Conservation (phyloP, 345 rosid species). For the Aquilaria malaccensis region DNA sequence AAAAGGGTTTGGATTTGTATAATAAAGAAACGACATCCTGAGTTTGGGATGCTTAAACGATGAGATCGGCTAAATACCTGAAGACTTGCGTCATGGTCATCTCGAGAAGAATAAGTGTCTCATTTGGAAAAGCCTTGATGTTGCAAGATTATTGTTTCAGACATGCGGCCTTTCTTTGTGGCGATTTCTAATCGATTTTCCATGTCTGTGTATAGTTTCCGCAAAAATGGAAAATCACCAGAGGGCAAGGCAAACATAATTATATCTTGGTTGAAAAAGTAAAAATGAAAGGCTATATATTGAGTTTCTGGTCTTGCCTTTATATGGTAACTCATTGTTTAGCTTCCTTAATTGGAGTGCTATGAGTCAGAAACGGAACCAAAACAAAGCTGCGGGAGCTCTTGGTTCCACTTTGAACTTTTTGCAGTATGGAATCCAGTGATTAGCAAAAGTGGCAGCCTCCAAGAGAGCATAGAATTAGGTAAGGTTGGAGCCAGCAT, state of each 20-base stretch:
- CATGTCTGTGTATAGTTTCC: slow-evolving; percentile 48
- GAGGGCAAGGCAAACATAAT: too few relatives aligned
- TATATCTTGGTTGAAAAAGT: background rate
- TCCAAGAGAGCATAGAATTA: slow-evolving; percentile 38
- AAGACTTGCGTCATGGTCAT: slow-evolving; percentile 51
- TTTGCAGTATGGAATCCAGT: slow-evolving; percentile 51
- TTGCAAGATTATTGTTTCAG: slow-evolving; percentile 27
- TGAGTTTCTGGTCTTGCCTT: slow-evolving; percentile 15
- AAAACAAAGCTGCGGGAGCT: slow-evolving; percentile 40
- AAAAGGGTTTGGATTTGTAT: background rate
- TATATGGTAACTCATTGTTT: slow-evolving; percentile 13
- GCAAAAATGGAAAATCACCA: background rate
- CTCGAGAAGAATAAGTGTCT: slow-evolving; percentile 31
- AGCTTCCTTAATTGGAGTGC: background rate
- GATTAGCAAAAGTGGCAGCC: slow-evolving; percentile 36
- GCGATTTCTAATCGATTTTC: slow-evolving; percentile 30
- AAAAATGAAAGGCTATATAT: background rate
- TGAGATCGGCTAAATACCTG: slow-evolving; percentile 26
- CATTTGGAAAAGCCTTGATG: slow-evolving; percentile 48
- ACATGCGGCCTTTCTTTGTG: slow-evolving; percentile 19
- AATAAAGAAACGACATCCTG: background rate
- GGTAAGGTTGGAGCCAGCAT: slow-evolving; percentile 38
- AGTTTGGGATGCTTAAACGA: too few relatives aligned
- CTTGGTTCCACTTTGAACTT: slow-evolving; percentile 29
- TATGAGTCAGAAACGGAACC: background rate